Evolutionary conservation across 352 stramenopile species (phyloP).

Genomic region (Bremia lactucae): DNA sequence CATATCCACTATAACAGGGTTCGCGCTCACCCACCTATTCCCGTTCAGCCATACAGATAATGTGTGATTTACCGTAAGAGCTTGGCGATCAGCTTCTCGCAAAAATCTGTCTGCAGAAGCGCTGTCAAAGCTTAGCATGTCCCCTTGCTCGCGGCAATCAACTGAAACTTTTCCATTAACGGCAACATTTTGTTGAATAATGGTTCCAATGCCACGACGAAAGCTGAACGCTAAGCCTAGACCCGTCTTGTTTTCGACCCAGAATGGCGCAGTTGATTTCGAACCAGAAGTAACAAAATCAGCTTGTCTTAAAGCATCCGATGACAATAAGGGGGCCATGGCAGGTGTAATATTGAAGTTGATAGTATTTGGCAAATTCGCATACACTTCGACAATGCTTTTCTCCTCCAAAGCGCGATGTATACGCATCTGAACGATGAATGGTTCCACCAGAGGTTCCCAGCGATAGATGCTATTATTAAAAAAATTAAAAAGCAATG

Average conservation of each 20-base stretch:
- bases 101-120: conserved; percentile 68
- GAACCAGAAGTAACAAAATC: conserved; percentile 82
- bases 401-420: conserved; percentile 61
- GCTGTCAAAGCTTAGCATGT: conserved; percentile 84
- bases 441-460: conserved; percentile 80
- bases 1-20: conserved; percentile 81
- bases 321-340: conserved; percentile 77
- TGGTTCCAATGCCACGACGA: conserved; percentile 57
- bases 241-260: conserved; percentile 82
- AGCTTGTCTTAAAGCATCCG: conserved; percentile 64
- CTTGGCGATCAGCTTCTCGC: conserved; percentile 53
- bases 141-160: conserved; percentile 75
- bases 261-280: conserved; percentile 83
- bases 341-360: conserved; percentile 84
- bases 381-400: conserved; percentile 66
- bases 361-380: conserved; percentile 73
- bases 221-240: conserved; percentile 82
- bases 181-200: conserved; percentile 67
- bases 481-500: conserved; percentile 82
- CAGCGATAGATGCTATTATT: conserved; percentile 88
- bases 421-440: conserved; percentile 66
- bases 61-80: conserved; percentile 78
- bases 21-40: conserved; percentile 82
- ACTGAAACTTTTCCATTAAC: conserved; percentile 66
- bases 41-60: conserved; percentile 79